A percentile compares a stretch with the other conserved stretches of the same genome.
Conservation (phyloP, 2,329 filamentous ascomycete species). For the Xylaria polymorpha region DNA sequence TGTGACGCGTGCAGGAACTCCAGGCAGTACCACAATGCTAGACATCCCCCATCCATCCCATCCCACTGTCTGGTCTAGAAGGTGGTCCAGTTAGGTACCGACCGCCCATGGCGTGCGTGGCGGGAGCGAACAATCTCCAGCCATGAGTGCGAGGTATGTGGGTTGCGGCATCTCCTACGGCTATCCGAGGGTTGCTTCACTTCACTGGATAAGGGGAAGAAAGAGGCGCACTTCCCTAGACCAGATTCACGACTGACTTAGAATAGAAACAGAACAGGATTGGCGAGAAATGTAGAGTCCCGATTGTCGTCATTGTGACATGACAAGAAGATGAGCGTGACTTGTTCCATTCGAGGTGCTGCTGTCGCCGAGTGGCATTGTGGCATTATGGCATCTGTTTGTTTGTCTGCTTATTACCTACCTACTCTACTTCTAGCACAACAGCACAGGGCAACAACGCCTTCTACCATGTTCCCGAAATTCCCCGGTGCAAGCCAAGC, state of each 20-base stretch:
- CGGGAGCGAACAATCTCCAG: neutral
- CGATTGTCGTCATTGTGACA: constrained; percentile 23
- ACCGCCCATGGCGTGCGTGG: constrained; percentile 1
- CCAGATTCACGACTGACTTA: neutral
- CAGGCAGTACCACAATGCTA: constrained; percentile 30
- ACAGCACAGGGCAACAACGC: constrained; percentile 8
- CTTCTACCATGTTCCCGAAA: constrained; percentile 14
- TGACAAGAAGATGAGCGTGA: constrained; percentile 10
- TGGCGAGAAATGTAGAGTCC: neutral
- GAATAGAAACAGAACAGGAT: constrained; percentile 8
- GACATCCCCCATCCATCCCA: constrained; percentile 23
- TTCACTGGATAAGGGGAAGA: constrained; percentile 7
- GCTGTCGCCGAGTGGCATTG: constrained; percentile 20
- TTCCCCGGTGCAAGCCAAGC: constrained; percentile 21
- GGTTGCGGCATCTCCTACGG: constrained; percentile 13
- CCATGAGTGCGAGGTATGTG: constrained; percentile 19
- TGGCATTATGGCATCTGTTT: constrained; percentile 31
- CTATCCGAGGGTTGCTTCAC: constrained; percentile 19
- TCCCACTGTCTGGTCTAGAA: neutral
- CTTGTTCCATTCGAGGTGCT: constrained; percentile 16
- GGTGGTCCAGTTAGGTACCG: constrained; percentile 1
- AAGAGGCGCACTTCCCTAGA: neutral
- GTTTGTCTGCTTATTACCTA: constrained; percentile 13
- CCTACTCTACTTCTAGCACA: constrained; percentile 21
- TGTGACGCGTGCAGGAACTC: constrained; percentile 40